Percentiles rank a stretch among this genome's conserved stretches.
Evolutionary conservation across 805 yeast genomes (phyloP).

Genomic region (Suhomyces kilbournensis): DNA sequence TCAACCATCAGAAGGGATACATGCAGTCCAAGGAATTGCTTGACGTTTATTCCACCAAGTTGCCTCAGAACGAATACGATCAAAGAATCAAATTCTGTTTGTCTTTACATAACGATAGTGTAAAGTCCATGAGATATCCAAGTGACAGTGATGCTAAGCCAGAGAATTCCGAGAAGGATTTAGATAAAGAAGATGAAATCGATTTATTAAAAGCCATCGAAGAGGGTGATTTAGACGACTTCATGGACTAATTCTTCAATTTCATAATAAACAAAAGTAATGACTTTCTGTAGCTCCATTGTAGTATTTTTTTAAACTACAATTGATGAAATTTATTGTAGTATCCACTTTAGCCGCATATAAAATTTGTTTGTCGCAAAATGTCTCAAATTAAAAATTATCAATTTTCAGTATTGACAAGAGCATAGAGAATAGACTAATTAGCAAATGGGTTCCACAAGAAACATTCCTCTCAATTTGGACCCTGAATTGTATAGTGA

Average conservation of each 20-base stretch:
- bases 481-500: conserved; percentile 30
- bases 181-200: conserved; percentile 40
- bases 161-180: conserved; percentile 24
- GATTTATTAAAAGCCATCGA: conserved; percentile 47
- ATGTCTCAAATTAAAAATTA: background rate
- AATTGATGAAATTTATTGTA: no score
- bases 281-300: background rate
- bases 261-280: background rate
- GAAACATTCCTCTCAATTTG: conserved; percentile 17
- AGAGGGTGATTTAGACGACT: conserved; percentile 55
- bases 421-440: background rate
- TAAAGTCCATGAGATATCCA: conserved; percentile 94
- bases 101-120: conserved; percentile 84
- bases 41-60: conserved; percentile 82
- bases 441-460: background rate
- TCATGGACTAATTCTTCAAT: conserved; percentile 33
- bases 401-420: background rate
- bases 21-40: conserved; percentile 86
- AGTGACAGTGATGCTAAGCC: conserved; percentile 31
- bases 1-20: conserved; percentile 85
- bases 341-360: background rate
- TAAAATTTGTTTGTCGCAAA: background rate
- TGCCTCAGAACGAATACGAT: conserved; percentile 85
- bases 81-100: conserved; percentile 93
- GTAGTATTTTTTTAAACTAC: background rate